A percentile compares a stretch with the other conserved stretches of the same genome.
Evolutionary conservation across 495 filamentous ascomycete genomes (phyloP).

Genomic region (Trichoderma asperelloides): DNA sequence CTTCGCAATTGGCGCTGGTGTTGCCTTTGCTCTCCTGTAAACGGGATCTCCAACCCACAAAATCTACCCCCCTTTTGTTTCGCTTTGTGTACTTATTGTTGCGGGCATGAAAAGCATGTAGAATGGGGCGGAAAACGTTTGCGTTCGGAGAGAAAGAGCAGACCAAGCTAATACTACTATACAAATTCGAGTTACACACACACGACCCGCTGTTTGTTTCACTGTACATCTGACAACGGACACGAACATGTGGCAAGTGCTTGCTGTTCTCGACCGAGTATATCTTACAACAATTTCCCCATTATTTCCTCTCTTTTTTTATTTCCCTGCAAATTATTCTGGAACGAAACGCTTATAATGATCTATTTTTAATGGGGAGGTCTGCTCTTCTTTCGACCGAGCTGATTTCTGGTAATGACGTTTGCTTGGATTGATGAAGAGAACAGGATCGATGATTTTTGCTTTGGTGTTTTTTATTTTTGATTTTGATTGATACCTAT

Average conservation of each 20-base stretch:
- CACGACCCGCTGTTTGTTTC: neutral
- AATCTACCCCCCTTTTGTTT: neutral
- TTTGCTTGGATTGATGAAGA: constrained; percentile 8
- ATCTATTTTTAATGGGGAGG: constrained; percentile 5
- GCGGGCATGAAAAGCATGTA: constrained; percentile 5
- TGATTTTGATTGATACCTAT: neutral
- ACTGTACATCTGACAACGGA: neutral
- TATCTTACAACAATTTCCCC: neutral
- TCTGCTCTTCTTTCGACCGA: neutral
- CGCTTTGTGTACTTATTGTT: constrained; percentile 1
- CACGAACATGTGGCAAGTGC: neutral
- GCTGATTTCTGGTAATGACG: neutral
- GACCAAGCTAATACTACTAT: constrained; percentile 9
- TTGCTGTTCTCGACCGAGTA: constrained; percentile 1
- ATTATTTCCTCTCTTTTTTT: neutral
- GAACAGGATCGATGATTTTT: constrained; percentile 2
- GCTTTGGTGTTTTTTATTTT: neutral
- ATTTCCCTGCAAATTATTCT: neutral
- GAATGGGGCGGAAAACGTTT: neutral
- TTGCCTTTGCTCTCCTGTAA: constrained; percentile 25
- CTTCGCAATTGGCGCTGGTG: constrained; percentile 19
- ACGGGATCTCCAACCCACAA: neutral
- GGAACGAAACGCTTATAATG: constrained; percentile 5
- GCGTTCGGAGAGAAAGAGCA: neutral
- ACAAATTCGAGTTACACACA: neutral